Evolutionary conservation across 1,284 basidiomycete genomes (phyloP).

Genomic region (Papiliotrema fonsecae): DNA sequence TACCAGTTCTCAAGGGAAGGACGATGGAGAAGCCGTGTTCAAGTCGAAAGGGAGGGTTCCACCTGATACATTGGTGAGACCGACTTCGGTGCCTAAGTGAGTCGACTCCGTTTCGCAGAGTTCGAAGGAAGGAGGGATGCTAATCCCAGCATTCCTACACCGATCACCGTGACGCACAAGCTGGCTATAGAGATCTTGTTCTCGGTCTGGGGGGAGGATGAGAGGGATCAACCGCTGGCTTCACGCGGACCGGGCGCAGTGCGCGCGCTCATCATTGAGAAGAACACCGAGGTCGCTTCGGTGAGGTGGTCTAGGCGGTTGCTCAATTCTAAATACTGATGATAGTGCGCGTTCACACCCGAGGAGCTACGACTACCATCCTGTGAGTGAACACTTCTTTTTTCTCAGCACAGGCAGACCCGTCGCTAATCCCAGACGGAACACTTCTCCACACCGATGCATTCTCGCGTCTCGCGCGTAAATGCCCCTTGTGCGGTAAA

Average conservation of each 20-base stretch:
- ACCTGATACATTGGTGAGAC: constrained; percentile 18
- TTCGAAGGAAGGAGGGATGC: not conserved
- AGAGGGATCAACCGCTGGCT: constrained; percentile 9
- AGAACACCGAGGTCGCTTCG: constrained; percentile 27
- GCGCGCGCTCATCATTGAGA: constrained; percentile 23
- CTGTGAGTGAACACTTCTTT: constrained; percentile 2
- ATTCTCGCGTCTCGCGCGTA: not conserved
- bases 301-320: constrained; percentile 13
- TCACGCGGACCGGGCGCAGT: constrained; percentile 22
- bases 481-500: constrained; percentile 16
- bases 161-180: constrained; percentile 32
- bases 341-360: constrained; percentile 4
- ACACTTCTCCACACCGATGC: constrained; percentile 4
- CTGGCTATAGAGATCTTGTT: constrained; percentile 36
- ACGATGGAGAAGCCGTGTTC: constrained; percentile 4
- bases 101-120: constrained; percentile 1
- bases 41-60: constrained; percentile 17
- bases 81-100: constrained; percentile 19
- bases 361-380: constrained; percentile 7
- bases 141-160: constrained; percentile 28
- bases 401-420: not conserved
- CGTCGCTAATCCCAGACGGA: not conserved
- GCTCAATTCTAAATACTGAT: not conserved
- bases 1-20: constrained; percentile 9
- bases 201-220: constrained; percentile 31